Evolutionary conservation across 2,329 filamentous ascomycete genomes (phyloP), one percentile per base, ranked within the genome.

Genomic region (Colletotrichum sp.): DNA sequence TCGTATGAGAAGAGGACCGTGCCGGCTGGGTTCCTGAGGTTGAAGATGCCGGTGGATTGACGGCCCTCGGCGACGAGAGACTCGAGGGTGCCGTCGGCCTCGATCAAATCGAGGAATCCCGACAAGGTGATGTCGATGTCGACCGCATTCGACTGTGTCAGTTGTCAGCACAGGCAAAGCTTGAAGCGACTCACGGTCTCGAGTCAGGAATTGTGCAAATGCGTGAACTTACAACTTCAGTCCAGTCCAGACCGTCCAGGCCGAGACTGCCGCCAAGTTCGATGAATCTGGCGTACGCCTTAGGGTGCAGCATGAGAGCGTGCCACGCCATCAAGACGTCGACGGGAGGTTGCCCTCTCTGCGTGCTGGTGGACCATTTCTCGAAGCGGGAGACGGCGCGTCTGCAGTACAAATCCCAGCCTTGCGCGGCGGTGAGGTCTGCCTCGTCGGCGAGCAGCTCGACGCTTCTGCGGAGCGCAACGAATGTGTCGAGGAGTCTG

Each of bases 401-500:
- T 32, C 80, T 77, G 26, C 82, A 58, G 34, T 77, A 84, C n/a
- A 48, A 43, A 8, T 76, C 61, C 82, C 81, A 84, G 38, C 81
- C 82, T 24, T 55, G 60, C 21, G 66, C 74, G 43, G 71, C 71
- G 6, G 48, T 30, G 15, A 70, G 71, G 24, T 55, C 21, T 4
- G 71, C 65, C 7, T 72, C 61, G 67, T 12, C 32, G 73, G 81
- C 6, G 57, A 63, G 30, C 78, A 80, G 8, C 28, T 73, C 64
- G 81, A 77, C 8, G 72, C 74, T 18, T 43, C 52, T n/a, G 79
- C 88, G 87, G n/a, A 93, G 82, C 48, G 88, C 86, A 52, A 89
- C 87, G 67, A 93, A 87, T 8, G 88, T 87, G 75, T 92, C 88
- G 1, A 94, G 85, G 2, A 93, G 84, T 80, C 92, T 91, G 15